A percentile compares a stretch with the other conserved stretches of the same genome.
Evolutionary conservation across 805 yeast species (phyloP).

Genomic region (Hyphopichia homilentoma): DNA sequence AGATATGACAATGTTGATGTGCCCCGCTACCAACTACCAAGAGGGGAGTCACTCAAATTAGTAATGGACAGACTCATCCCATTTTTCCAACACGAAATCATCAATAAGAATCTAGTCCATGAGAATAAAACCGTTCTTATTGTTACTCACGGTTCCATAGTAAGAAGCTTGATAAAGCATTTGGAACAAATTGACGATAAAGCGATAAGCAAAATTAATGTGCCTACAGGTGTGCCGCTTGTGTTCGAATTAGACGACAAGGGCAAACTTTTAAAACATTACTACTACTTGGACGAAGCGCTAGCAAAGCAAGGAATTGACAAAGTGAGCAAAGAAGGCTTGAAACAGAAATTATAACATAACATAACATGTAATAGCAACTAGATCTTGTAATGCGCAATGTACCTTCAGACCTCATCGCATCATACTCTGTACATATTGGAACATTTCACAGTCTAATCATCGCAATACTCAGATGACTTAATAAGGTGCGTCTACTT

Average conservation of each 20-base stretch:
- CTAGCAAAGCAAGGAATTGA: conserved; percentile 36
- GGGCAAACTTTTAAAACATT: conserved; percentile 22
- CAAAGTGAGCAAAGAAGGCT: conserved; percentile 28
- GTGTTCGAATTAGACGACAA: conserved; percentile 35
- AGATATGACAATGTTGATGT: conserved; percentile 23
- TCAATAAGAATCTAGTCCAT: conserved; percentile 18
- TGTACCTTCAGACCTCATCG: no score
- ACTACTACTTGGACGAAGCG: conserved; percentile 39
- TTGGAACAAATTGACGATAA: conserved; percentile 32
- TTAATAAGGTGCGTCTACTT: no score
- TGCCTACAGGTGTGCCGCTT: conserved; percentile 44
- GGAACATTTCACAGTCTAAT: no score
- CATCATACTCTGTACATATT: no score
- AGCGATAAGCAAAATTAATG: conserved; percentile 36
- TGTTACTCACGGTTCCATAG: conserved; percentile 43
- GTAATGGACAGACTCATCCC: conserved; percentile 40
- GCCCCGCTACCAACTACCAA: conserved; percentile 23
- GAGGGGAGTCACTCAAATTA: conserved; percentile 37
- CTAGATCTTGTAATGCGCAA: no score
- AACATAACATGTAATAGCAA: no score
- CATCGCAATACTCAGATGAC: no score
- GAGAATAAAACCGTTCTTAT: conserved; percentile 29
- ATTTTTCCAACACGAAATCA: conserved; percentile 26
- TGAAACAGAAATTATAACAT: no score
- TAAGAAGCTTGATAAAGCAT: conserved; percentile 38